A percentile compares a stretch with the other conserved stretches of the same genome.
Evolutionary conservation across 2,329 filamentous ascomycete genomes (phyloP).

Genomic region (Neodidymelliopsis sp.): DNA sequence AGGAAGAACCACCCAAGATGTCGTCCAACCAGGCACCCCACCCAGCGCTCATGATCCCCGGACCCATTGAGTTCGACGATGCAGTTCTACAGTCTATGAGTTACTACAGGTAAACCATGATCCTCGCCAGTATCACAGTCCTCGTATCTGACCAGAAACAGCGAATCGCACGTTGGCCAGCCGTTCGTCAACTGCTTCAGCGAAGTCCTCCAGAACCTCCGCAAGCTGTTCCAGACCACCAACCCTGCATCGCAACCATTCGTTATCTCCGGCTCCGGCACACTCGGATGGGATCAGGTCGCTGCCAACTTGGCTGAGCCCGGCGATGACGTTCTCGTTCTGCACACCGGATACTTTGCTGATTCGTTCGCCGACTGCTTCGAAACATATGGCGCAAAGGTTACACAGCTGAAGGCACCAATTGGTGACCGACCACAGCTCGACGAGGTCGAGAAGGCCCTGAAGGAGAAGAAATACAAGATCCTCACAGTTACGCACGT

Average conservation of each 20-base stretch:
- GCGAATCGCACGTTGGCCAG: constrained; percentile 91
- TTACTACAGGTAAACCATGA: constrained; percentile 75
- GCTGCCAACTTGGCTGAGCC: constrained; percentile 91
- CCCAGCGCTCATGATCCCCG: constrained; percentile 88
- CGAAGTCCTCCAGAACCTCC: constrained; percentile 85
- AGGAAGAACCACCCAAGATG: constrained; percentile 25
- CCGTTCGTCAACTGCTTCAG: constrained; percentile 91
- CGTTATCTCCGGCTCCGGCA: constrained; percentile 92
- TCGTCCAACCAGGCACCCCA: constrained; percentile 69
- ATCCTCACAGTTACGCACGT: constrained; percentile 94
- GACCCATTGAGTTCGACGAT: constrained; percentile 98
- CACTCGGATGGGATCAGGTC: constrained; percentile 95
- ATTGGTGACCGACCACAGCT: constrained; percentile 89
- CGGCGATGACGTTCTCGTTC: constrained; percentile 88
- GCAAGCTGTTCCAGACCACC: constrained; percentile 92
- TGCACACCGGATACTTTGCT: constrained; percentile 97
- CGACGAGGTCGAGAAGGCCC: constrained; percentile 83
- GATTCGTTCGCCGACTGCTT: constrained; percentile 95
- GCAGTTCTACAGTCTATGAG: constrained; percentile 93
- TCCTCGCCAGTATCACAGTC: not conserved
- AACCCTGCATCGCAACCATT: constrained; percentile 86
- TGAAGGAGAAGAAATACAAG: constrained; percentile 94
- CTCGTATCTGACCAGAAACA: constrained; percentile 48
- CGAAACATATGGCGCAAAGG: constrained; percentile 86
- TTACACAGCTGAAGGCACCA: constrained; percentile 87